Base-by-base conservation (phyloP, 1,284 basidiomycete species). In the Calocybe gambosa region DNA sequence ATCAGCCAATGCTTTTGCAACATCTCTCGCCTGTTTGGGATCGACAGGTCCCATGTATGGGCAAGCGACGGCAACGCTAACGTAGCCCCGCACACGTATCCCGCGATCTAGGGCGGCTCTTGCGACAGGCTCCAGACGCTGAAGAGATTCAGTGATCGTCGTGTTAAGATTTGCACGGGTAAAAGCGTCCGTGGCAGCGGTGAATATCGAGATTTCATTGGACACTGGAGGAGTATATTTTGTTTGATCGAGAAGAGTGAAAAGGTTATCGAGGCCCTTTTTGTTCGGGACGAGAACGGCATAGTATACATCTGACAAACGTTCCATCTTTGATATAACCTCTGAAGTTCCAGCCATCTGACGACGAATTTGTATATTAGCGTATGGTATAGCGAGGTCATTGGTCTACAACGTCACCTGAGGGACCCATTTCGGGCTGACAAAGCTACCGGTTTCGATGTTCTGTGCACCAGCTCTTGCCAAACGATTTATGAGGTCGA, bases 361-460 rank as follows among this genome's bases (percentile, higher is more conserved):
- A 15, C 15, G 28, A 41, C 13, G 19, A 29, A 2, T 25, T 6
- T n/a, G 31, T 36, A 29, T 9, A 19, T 10, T 25, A 39, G 15
- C 16, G 28, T 16, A 26, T 23, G 20, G 12, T 20, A 15, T 13
- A 7, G 5, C 10, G 1, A 2, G 5, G 8, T 10, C 1, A 13
- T 8, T 16, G 15, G 28, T 6, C 12, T 12, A 6, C 34, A 23
- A 68, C 80, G n/a, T 50, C 52, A 85, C 90, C 77, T 93, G 89
- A 0, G 92, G 93, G 13, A 96, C 89, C 87, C 92, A 93, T 63
- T 92, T 93, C 0, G 87, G 85, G 62, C 89, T 89, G 46, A 97
- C 93, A 60, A 96, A 96, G 58, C 89, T 89, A 4, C 94, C 94
- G 0, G 84, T 80, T 67, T 98, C 94, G 53, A 98, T 85, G 45